phyloP scores from a whole-genome alignment of 148 eudicot species.

The Heliamphora exappendiculata region DNA sequence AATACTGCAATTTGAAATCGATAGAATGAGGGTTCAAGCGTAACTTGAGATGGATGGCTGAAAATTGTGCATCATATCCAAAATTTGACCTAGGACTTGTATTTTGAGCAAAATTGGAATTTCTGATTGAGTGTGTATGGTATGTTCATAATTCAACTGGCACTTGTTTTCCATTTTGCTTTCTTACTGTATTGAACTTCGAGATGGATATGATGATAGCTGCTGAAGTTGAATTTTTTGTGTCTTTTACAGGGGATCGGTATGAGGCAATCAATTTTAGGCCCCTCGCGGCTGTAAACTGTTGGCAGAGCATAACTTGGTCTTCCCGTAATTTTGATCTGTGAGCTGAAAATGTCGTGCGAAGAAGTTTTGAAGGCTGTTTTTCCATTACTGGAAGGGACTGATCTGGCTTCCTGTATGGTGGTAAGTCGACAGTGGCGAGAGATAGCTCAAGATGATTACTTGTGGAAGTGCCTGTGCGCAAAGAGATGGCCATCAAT shows the following conservation, averaged over 20 bases:
- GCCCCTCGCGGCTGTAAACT: background rate
- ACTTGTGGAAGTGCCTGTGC: conserved; percentile 77
- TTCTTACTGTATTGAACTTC: background rate
- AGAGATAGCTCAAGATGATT: conserved; percentile 74
- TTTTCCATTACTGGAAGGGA: conserved; percentile 72
- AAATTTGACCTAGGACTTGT: background rate
- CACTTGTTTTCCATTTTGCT: background rate
- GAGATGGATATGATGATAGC: background rate
- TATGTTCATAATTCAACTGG: background rate
- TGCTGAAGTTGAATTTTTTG: conserved; percentile 5
- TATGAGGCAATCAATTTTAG: background rate
- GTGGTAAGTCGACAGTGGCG: conserved; percentile 69
- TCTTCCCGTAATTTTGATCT: background rate
- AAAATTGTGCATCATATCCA: background rate
- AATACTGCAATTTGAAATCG: background rate
- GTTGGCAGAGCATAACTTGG: background rate
- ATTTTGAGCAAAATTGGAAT: too few relatives aligned
- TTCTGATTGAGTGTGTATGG: background rate
- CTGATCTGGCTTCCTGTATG: conserved; percentile 76
- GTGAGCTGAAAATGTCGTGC: conserved; percentile 28
- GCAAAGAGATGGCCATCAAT: conserved; percentile 84
- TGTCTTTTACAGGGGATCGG: background rate
- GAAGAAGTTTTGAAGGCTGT: conserved; percentile 65
- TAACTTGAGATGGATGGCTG: background rate
- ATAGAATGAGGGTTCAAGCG: background rate